Conservation (phyloP, 768 basidiomycete species). For the Leccinellum luteum region DNA sequence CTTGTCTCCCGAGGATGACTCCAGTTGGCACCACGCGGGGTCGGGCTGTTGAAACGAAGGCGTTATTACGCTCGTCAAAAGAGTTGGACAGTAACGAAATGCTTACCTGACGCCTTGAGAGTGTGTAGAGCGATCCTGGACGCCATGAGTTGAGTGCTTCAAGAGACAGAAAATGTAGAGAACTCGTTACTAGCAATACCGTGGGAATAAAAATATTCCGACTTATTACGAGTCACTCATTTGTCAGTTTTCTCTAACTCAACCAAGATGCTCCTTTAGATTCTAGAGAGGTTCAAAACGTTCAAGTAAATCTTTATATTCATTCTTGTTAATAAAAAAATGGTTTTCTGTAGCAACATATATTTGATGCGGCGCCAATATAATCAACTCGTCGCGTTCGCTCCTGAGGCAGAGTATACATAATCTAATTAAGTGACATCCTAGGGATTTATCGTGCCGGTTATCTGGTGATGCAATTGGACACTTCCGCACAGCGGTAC, state of each 20-base stretch:
- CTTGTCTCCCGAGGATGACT: not conserved
- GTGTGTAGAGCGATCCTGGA: slow-evolving; percentile 69
- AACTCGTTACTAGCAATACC: slow-evolving; percentile 9
- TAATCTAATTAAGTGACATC: too few species aligned
- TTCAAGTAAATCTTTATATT: too few species aligned
- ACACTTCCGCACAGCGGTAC: not conserved
- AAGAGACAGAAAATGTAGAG: slow-evolving; percentile 6
- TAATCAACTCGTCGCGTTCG: too few species aligned
- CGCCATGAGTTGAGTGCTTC: slow-evolving; percentile 48
- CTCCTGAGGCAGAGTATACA: too few species aligned
- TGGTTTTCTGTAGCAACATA: too few species aligned
- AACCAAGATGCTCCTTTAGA: too few species aligned
- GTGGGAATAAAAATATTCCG: slow-evolving; percentile 35
- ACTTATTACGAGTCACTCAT: slow-evolving; percentile 20
- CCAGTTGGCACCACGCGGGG: slow-evolving; percentile 49
- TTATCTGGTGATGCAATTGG: too few species aligned
- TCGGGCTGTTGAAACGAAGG: slow-evolving; percentile 40
- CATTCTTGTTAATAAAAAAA: too few species aligned
- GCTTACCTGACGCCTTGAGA: slow-evolving; percentile 58
- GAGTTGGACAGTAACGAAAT: not conserved
- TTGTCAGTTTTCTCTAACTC: not conserved
- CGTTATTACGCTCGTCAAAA: not conserved
- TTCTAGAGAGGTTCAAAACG: too few species aligned
- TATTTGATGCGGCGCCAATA: too few species aligned
- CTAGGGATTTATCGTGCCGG: too few species aligned